Conservation (phyloP, 106 monocot genomes). For the Hemerocallis citrina region DNA sequence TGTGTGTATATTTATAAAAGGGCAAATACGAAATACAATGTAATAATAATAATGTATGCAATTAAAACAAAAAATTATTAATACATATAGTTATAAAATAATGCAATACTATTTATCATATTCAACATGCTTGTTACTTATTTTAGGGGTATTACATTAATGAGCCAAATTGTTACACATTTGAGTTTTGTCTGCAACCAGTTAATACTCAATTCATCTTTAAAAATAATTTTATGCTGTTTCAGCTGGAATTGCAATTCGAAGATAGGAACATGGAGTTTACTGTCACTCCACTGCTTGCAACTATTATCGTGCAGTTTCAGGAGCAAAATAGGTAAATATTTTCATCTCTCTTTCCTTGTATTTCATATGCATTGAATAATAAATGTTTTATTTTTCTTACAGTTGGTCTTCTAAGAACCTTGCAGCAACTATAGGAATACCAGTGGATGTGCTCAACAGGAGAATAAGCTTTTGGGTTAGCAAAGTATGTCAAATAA, state of each 20-base stretch:
- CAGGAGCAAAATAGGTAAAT: conserved; percentile 82
- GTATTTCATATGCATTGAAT: conserved; percentile 2
- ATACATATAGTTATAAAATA: too few relatives aligned
- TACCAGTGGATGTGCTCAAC: conserved; percentile 62
- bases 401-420: conserved; percentile 82
- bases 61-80: too few relatives aligned
- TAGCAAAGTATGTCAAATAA: conserved; percentile 49
- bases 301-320: conserved; percentile 94
- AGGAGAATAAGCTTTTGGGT: conserved; percentile 91
- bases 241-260: conserved; percentile 90
- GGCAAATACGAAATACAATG: too few relatives aligned
- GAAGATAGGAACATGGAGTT: conserved; percentile 69
- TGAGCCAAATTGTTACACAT: too few relatives aligned
- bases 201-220: too few relatives aligned
- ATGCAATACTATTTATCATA: too few relatives aligned
- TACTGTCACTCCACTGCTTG: conserved; percentile 78
- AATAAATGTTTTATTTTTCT: conserved; percentile 8
- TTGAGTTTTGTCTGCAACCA: too few relatives aligned
- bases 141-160: too few relatives aligned
- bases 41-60: too few relatives aligned
- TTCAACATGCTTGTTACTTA: too few relatives aligned
- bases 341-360: not conserved
- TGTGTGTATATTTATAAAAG: too few relatives aligned
- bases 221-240: conserved; percentile 9
- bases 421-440: conserved; percentile 67